These are phyloP conservation scores for Nepenthes alata DNA, from an alignment of 179 eudicot species.

Conservation along the genomic window DNA sequence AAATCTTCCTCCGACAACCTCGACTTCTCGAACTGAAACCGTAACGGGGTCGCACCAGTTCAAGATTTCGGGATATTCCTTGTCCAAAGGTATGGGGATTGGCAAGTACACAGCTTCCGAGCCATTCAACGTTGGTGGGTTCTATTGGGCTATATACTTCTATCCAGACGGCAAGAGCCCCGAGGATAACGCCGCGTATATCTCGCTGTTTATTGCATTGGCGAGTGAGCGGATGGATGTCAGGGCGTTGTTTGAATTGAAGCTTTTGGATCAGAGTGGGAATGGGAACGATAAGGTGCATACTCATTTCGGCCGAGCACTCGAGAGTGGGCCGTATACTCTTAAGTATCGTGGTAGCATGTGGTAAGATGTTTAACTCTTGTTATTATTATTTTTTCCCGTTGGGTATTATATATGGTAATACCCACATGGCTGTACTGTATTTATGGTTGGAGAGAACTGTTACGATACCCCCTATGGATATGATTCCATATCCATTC, in stretches of 20 bases:
- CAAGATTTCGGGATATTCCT: conserved; percentile 12
- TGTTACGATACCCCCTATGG: no score
- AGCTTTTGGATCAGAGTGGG: conserved; percentile 22
- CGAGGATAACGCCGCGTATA: conserved; percentile 14
- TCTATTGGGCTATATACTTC: conserved; percentile 17
- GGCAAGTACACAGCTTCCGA: conserved; percentile 17
- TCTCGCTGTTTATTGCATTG: conserved; percentile 32
- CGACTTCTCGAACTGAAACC: conserved; percentile 32
- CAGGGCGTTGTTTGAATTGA: conserved; percentile 19
- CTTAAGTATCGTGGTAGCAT: conserved; percentile 49
- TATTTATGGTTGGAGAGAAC: no score
- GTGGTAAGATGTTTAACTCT: conserved; percentile 30
- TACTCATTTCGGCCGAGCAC: conserved; percentile 22
- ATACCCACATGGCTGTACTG: no score
- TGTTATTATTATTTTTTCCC: not conserved
- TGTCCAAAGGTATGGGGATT: conserved; percentile 15
- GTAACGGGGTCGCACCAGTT: conserved; percentile 17
- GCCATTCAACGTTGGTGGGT: conserved; percentile 16
- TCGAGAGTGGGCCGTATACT: conserved; percentile 44
- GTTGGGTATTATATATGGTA: not conserved
- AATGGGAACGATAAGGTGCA: conserved; percentile 16
- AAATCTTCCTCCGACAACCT: conserved; percentile 25
- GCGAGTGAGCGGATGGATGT: conserved; percentile 40
- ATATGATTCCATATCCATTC: no score
- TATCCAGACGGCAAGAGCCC: conserved; percentile 14